Conservation (phyloP, 2,329 filamentous ascomycete species). For the Pyrenophora graminea region DNA sequence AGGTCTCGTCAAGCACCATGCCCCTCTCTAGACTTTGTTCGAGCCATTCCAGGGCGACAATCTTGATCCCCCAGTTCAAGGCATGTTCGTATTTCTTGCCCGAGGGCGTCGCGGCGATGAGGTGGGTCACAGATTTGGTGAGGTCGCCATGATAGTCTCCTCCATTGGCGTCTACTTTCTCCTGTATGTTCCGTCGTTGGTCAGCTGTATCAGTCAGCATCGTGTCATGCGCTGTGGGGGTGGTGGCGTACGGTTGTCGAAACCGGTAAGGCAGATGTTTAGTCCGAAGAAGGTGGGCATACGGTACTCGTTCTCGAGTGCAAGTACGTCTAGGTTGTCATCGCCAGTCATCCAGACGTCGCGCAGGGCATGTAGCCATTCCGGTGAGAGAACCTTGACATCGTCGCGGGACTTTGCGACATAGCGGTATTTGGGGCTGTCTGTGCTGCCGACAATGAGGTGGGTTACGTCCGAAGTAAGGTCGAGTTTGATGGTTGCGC, state of each 20-base stretch:
- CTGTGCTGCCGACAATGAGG: slow-evolving; percentile 84
- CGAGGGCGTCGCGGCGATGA: slow-evolving; percentile 77
- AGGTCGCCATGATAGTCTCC: slow-evolving; percentile 87
- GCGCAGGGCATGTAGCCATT: slow-evolving; percentile 82
- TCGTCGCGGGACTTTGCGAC: slow-evolving; percentile 88
- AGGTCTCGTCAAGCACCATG: slow-evolving; percentile 87
- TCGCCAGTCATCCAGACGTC: slow-evolving; percentile 79
- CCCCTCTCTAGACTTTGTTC: slow-evolving; percentile 79
- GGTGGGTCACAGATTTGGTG: slow-evolving; percentile 82
- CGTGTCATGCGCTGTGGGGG: not conserved
- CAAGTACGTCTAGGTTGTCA: slow-evolving; percentile 71
- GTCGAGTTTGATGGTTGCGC: slow-evolving; percentile 84
- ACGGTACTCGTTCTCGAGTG: slow-evolving; percentile 69
- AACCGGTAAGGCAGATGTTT: slow-evolving; percentile 71
- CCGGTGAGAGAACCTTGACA: slow-evolving; percentile 77
- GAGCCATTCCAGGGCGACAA: slow-evolving; percentile 85
- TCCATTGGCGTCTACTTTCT: slow-evolving; percentile 70
- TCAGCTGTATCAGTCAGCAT: slow-evolving; percentile 54
- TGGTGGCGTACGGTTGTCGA: slow-evolving; percentile 62
- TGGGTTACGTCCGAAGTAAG: slow-evolving; percentile 96
- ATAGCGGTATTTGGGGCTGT: slow-evolving; percentile 93
- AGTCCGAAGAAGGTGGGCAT: slow-evolving; percentile 67
- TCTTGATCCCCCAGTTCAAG: slow-evolving; percentile 76
- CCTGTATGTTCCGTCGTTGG: slow-evolving; percentile 71
- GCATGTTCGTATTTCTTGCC: slow-evolving; percentile 92